Percentiles rank a stretch among this genome's conserved stretches.
These are phyloP conservation scores for Nicotiana paniculata DNA, from an alignment of 257 asterid species.

Conservation along the genomic window DNA sequence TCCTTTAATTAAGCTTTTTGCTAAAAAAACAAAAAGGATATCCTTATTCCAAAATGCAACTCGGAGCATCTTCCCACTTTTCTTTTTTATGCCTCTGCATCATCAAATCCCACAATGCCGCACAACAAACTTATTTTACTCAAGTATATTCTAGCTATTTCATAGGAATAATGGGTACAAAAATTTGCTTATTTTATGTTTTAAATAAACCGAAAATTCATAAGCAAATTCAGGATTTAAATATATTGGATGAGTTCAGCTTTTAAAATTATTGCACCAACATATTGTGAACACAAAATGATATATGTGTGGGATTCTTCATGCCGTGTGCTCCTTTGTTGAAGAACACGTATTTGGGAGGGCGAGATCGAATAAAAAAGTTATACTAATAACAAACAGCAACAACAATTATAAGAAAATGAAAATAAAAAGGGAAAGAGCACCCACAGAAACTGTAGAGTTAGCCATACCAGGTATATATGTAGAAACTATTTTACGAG, in stretches of 20 bases:
- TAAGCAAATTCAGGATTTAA: no score
- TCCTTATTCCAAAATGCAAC: slow-evolving; percentile 18
- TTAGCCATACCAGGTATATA: no score
- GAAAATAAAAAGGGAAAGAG: background rate
- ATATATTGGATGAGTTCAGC: no score
- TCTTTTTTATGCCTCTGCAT: slow-evolving; percentile 20
- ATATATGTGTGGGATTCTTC: background rate
- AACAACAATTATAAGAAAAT: no score
- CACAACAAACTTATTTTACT: background rate
- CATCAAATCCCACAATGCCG: slow-evolving; percentile 8
- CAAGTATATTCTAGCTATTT: background rate
- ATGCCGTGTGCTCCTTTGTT: background rate
- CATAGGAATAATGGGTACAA: background rate
- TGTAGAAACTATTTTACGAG: no score
- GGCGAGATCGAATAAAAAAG: background rate
- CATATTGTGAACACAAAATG: no score
- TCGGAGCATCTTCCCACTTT: slow-evolving; percentile 50
- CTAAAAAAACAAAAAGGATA: slow-evolving; percentile 33
- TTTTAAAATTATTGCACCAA: no score
- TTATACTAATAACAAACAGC: background rate
- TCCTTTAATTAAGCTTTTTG: slow-evolving; percentile 12
- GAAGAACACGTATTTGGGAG: background rate
- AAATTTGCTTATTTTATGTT: background rate
- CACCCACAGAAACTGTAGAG: no score
- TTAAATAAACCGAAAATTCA: background rate